Evolutionary conservation across 768 basidiomycete genomes (phyloP), one percentile per base, ranked within the genome.

Genomic region (Saitozyma sp.): DNA sequence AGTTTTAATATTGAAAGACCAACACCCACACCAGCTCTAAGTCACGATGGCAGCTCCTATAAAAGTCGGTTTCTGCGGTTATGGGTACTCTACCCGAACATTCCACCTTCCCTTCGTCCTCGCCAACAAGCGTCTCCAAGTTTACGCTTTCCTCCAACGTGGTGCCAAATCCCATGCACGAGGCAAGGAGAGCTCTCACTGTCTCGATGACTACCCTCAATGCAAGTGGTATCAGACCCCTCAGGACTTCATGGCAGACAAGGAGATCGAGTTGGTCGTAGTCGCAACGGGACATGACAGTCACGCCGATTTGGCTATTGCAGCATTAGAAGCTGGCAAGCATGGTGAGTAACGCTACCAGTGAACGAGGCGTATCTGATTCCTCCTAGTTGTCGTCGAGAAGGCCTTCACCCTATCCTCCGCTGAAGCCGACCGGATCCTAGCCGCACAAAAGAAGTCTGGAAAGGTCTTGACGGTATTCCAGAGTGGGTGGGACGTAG

Each of bases 91-190:
- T 14, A 87, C 86, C 49, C 81, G 88, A 43, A 89, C 88, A 3
- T 92, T 92, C 81, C 90, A 92, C 76, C 70, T 88, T 56, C 90
- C 91, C 0, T 89, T 92, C 78, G 81, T 92, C 60, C 52, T 63
- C 19, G 14, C 50, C 46, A 43, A 45, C 50, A 52, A 46, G 13
- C 20, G 45, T 5, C 20, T 16, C 41, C 14, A 50, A 3, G 41
- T 60, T 39, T 37, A 46, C 13, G 58, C 63, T 13, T 55, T 65
- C 38, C n/a, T 65, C 7, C 58, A 65, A 50, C 53, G 63, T 1
- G n/a, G n/a, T n/a, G n/a, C n/a, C n/a, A n/a, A n/a, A n/a, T n/a
- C n/a, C n/a, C n/a, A n/a, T n/a, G n/a, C n/a, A n/a, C n/a, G n/a
- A n/a, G n/a, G n/a, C n/a, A 50, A 54, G 9, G 56, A 58, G 41